Conservation (phyloP, 345 rosid genomes). For the Linum usitatissimum region DNA sequence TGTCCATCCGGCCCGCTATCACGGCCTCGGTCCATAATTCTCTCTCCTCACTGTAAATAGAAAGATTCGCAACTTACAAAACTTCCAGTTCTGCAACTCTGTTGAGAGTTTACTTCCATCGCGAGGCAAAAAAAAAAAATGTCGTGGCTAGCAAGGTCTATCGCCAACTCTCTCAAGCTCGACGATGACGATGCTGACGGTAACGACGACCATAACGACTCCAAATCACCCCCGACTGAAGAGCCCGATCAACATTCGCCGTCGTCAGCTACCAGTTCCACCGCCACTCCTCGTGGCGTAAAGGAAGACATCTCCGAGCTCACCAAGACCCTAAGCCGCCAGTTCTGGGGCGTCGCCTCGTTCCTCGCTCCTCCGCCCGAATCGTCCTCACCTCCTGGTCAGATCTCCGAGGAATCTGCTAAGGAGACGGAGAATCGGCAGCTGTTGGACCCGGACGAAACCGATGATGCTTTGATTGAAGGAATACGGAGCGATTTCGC, state of each 20-base stretch:
- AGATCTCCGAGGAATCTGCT: slow-evolving; percentile 13
- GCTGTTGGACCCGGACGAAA: slow-evolving; percentile 19
- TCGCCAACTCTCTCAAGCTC: slow-evolving; percentile 48
- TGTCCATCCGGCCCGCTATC: neutral
- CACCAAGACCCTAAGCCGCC: slow-evolving; percentile 60
- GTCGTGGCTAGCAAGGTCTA: slow-evolving; percentile 66
- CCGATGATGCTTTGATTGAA: slow-evolving; percentile 34
- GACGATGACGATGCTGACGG: slow-evolving; percentile 24
- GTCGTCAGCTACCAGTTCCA: slow-evolving; percentile 14
- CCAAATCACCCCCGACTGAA: neutral
- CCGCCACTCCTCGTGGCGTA: slow-evolving; percentile 47
- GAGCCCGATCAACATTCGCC: slow-evolving; percentile 17
- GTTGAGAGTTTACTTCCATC: neutral
- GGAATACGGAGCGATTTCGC: slow-evolving; percentile 62
- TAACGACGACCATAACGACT: slow-evolving; percentile 2
- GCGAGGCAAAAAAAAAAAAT: slow-evolving; percentile 15
- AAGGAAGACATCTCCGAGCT: slow-evolving; percentile 79
- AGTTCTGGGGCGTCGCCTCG: slow-evolving; percentile 86
- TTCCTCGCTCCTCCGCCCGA: slow-evolving; percentile 76
- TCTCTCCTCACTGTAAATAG: neutral
- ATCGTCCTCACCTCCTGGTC: slow-evolving; percentile 8
- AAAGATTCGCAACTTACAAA: neutral
- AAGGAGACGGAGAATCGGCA: neutral
- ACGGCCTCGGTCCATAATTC: neutral
- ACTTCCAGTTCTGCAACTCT: neutral